phyloP scores from a whole-genome alignment of 2,329 filamentous ascomycete species.

The Aspergillus calidoustus region DNA sequence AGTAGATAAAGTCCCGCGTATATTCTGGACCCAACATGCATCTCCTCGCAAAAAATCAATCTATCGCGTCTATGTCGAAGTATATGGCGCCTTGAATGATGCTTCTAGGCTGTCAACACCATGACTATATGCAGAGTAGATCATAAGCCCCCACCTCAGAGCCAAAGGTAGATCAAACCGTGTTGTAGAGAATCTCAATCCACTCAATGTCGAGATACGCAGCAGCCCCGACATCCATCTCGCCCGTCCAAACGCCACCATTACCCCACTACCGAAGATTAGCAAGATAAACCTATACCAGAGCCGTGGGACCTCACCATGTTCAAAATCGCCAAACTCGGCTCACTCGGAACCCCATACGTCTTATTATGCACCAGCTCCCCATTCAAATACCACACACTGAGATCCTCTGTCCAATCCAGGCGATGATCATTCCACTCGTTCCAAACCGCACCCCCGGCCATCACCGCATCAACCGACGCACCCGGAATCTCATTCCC shows the following conservation, averaged over 20 bases:
- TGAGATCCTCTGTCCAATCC: constrained; percentile 9
- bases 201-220: constrained; percentile 11
- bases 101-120: no score
- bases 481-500: constrained; percentile 11
- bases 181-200: constrained; percentile 12
- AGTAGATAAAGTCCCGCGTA: no score
- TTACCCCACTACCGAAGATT: not conserved
- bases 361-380: constrained; percentile 1
- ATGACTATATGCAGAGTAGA: not conserved
- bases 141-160: no score
- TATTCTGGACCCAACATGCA: no score
- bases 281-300: not conserved
- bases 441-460: not conserved
- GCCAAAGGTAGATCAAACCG: not conserved
- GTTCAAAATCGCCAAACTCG: constrained; percentile 4
- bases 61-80: no score
- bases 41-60: no score
- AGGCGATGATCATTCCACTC: constrained; percentile 11
- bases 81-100: no score
- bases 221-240: not conserved
- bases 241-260: constrained; percentile 7
- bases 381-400: constrained; percentile 10
- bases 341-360: constrained; percentile 4
- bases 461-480: not conserved
- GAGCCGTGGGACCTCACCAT: not conserved